Evolutionary conservation across 73 alveolate genomes (phyloP), one percentile per base, ranked within the genome.

Genomic region (Paramecium pentaurelia): DNA sequence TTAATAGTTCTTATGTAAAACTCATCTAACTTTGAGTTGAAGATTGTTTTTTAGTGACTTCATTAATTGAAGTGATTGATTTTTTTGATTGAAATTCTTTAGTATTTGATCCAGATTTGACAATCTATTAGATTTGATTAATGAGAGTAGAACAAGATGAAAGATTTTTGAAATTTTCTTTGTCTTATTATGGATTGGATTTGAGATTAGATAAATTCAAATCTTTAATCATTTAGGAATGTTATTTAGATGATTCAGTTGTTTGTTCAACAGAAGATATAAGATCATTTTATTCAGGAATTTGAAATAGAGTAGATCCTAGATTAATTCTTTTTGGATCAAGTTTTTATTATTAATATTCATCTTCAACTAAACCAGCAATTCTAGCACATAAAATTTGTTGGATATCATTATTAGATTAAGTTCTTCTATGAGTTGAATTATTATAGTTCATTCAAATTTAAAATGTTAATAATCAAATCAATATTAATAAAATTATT

Each of bases 261-360:
- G 70, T 54, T 54, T 54, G 9, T 54, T 54, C 70, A 18, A 54
- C 70, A 5, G 70, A 54, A 18, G 70, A 54, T 45, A 47, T 25
- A 3, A 80, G 30, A 80, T 80, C 91, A 47, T 80, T 80, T 47
- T 80, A 80, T 47, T 80, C 91, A 8, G 91, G 91, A 45, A 80
- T 80, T 44, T 32, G 77, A 49, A 80, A 49, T 27, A 80, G 28
- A 80, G 71, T 80, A 11, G 84, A 64, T 64, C 84, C 84, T 14
- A 64, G 28, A 64, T 64, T 64, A 25, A 64, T 32, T 64, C 84
- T 64, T 32, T 64, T 28, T 2, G 47, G 42, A 64, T 64, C 84
- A 28, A 64, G 47, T 28, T 64, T 64, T 12, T 28, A 34, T 64
- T 64, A 12, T 28, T 64, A 34, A 64, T 64, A 64, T 32, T 64